Conservation (phyloP, 805 yeast species). For the Tanozyma kutaoensis region DNA sequence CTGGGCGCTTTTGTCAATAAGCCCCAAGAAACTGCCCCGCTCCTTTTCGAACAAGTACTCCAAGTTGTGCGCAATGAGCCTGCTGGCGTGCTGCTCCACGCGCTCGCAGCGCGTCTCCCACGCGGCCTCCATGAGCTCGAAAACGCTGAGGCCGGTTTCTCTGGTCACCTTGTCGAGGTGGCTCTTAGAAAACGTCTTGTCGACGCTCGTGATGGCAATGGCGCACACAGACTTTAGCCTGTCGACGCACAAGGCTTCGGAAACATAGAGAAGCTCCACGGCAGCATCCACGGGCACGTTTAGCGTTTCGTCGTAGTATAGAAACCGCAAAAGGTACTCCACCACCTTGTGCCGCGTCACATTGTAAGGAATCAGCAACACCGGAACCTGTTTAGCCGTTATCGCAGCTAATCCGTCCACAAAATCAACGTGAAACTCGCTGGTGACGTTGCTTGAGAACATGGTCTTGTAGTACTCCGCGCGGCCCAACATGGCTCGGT, state of each 20-base stretch:
- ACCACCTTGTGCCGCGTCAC: constrained; percentile 16
- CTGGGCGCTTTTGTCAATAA: constrained; percentile 32
- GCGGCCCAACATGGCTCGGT: constrained; percentile 45
- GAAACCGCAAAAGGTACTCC: constrained; percentile 37
- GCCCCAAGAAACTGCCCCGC: too few species aligned
- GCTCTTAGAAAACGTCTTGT: constrained; percentile 5
- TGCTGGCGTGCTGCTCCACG: constrained; percentile 46
- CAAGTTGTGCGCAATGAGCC: constrained; percentile 39
- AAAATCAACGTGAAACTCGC: too few species aligned
- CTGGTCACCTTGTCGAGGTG: too few species aligned
- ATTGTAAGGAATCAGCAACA: constrained; percentile 5
- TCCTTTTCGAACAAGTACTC: constrained; percentile 2
- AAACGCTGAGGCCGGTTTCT: constrained; percentile 30
- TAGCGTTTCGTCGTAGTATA: constrained; percentile 45
- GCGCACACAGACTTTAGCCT: constrained; percentile 55
- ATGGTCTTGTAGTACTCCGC: constrained; percentile 53
- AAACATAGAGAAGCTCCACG: constrained; percentile 42
- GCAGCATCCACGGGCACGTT: constrained; percentile 37
- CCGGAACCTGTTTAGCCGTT: constrained; percentile 3
- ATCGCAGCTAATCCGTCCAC: too few species aligned
- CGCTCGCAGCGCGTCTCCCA: constrained; percentile 59
- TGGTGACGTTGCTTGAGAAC: constrained; percentile 35
- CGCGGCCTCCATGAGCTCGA: constrained; percentile 45
- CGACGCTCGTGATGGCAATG: constrained; percentile 22
- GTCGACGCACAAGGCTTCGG: constrained; percentile 50